phyloP scores from a whole-genome alignment of 345 rosid genomes.

The Citrus mangshanensis region DNA sequence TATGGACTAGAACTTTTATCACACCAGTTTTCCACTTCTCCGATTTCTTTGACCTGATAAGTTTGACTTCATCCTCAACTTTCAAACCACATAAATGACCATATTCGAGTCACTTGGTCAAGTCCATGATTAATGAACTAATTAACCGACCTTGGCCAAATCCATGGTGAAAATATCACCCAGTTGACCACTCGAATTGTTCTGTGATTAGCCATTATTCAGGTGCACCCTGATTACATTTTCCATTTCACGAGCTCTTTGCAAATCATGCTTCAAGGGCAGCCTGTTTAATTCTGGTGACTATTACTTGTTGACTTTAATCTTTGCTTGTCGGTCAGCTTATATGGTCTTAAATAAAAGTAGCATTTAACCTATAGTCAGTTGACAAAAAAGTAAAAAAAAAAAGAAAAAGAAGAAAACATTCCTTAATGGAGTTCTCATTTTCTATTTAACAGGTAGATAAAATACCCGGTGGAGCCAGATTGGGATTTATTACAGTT shows the following conservation, averaged over 20 bases:
- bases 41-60: not conserved
- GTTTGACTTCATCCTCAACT: not conserved
- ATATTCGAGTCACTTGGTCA: no score
- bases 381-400: not conserved
- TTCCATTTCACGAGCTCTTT: not conserved
- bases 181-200: not conserved
- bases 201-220: not conserved
- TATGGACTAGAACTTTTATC: not conserved
- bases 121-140: not conserved
- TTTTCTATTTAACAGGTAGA: slow-evolving; percentile 54
- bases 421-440: not conserved
- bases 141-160: not conserved
- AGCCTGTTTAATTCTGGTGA: not conserved
- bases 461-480: slow-evolving; percentile 72
- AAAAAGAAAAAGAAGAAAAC: no score
- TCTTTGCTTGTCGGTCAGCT: not conserved
- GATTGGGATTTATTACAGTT: slow-evolving; percentile 76
- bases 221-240: no score
- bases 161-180: not conserved
- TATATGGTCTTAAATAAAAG: not conserved
- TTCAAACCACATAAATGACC: not conserved
- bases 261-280: not conserved
- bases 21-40: not conserved
- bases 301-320: not conserved
- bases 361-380: not conserved